phyloP scores from a whole-genome alignment of 148 eudicot genomes.

The Fallopia convolvulus region DNA sequence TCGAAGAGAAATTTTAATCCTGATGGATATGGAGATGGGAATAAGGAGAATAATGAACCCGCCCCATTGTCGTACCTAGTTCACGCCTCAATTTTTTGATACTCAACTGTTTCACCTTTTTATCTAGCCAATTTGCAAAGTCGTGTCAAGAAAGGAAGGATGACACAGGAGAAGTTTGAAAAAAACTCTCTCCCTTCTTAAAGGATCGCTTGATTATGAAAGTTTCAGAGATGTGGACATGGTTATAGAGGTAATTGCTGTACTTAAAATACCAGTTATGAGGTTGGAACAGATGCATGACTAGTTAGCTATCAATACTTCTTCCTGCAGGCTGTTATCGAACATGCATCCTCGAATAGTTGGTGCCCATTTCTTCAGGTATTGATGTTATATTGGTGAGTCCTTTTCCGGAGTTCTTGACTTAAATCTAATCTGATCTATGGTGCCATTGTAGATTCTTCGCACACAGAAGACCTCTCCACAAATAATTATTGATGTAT shows the following conservation, averaged over 20 bases:
- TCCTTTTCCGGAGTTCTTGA: neutral
- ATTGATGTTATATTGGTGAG: neutral
- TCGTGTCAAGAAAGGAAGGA: slow-evolving; percentile 82
- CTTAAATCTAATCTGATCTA: neutral
- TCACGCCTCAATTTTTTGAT: neutral
- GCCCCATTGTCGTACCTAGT: neutral
- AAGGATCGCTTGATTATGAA: slow-evolving; percentile 69
- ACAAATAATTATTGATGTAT: slow-evolving; percentile 75
- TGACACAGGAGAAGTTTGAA: slow-evolving; percentile 68
- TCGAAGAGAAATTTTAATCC: too few relatives aligned
- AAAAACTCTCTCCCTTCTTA: slow-evolving; percentile 70
- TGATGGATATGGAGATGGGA: too few relatives aligned
- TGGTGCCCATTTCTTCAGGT: slow-evolving; percentile 98
- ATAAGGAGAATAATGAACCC: too few relatives aligned
- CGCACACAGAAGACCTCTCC: slow-evolving; percentile 85
- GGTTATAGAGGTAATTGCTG: slow-evolving; percentile 81
- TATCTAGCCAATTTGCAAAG: slow-evolving; percentile 76
- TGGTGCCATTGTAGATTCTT: slow-evolving; percentile 51
- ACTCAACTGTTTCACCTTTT: slow-evolving; percentile 11
- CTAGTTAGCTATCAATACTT: slow-evolving; percentile 1
- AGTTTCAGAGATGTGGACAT: slow-evolving; percentile 88
- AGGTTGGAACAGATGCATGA: slow-evolving; percentile 1
- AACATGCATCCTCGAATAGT: slow-evolving; percentile 68
- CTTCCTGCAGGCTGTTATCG: slow-evolving; percentile 72
- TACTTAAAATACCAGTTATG: neutral